Base-by-base conservation (phyloP, 2,329 filamentous ascomycete species). In the Hypoxylon sp. region DNA sequence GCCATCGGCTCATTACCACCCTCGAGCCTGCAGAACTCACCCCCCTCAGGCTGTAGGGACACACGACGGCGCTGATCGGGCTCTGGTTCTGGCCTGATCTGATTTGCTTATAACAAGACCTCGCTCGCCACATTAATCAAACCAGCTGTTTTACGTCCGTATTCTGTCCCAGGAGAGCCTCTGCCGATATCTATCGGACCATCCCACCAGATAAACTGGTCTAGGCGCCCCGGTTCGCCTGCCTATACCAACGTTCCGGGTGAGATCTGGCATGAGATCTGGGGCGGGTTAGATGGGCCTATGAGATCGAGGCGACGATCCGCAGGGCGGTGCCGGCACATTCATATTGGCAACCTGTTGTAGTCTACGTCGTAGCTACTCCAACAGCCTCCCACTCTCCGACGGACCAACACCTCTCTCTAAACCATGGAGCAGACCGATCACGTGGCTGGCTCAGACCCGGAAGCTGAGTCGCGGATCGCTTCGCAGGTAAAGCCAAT, bases 401-500 rank as follows among this genome's bases (percentile, higher is more conserved):
- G 17, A 15, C 33, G 43, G 4, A 37, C 18, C 29, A 48, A 24
- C n/a, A 59, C 55, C 46, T 42, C 38, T 48, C 45, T 33, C 38
- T 40, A 3, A 38, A 56, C 42, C 38, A 69, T 67, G 66, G 59
- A 66, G 38, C 65, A 65, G 31, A 45, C 59, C 27, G 62, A 64
- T 55, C 65, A 60, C 42, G 53, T 60, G 57, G 31, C 63, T 58
- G 64, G 60, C 47, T 42, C 55, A 26, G 69, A 69, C 21, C 58
- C 58, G 55, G 67, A 62, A 20, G 58, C 59, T 35, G 42, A 65
- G 26, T 63, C 68, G 47, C 64, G 64, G 55, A 56, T 51, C 26
- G 55, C 48, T 35, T 61, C 55, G 52, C 67, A 68, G 42, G 38
- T 68, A 43, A 80, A 76, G 59, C 78, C 78, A 2, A 83, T 86